A percentile compares a stretch with the other conserved stretches of the same genome.
Conservation (phyloP, 2,329 filamentous ascomycete genomes). For the Atkinsonella texensis region DNA sequence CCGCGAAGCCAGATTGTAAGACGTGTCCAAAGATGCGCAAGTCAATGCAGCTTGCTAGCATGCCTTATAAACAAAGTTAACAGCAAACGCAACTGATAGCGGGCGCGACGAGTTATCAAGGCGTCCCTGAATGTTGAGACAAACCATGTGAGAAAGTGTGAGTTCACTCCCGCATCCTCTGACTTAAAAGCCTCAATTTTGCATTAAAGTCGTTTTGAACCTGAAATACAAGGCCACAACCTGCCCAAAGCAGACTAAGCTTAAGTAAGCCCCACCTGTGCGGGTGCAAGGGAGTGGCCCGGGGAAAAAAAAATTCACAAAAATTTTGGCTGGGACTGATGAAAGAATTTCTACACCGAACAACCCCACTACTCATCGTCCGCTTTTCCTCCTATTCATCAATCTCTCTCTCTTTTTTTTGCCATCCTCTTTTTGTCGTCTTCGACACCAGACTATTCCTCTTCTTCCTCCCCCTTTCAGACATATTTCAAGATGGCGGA, state of each 20-base stretch:
- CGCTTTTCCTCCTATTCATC: slow-evolving; percentile 12
- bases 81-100: too few relatives aligned
- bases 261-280: slow-evolving; percentile 4
- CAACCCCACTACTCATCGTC: slow-evolving; percentile 21
- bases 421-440: slow-evolving; percentile 13
- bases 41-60: too few relatives aligned
- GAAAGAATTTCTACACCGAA: slow-evolving; percentile 24
- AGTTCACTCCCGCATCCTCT: too few relatives aligned
- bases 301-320: slow-evolving; percentile 20
- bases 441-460: slow-evolving; percentile 6
- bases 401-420: slow-evolving; percentile 12
- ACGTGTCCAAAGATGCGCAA: too few relatives aligned
- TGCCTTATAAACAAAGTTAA: too few relatives aligned
- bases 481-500: slow-evolving; percentile 64
- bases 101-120: too few relatives aligned
- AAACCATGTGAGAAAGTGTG: too few relatives aligned
- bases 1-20: too few relatives aligned
- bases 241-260: neutral
- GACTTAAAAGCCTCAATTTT: too few relatives aligned
- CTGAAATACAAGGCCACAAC: slow-evolving; percentile 1
- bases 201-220: neutral
- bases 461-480: slow-evolving; percentile 14
- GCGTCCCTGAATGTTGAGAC: too few relatives aligned
- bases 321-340: slow-evolving; percentile 16
- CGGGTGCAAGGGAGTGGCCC: neutral